Percentiles rank a stretch among this genome's conserved stretches.
Evolutionary conservation across 2,329 filamentous ascomycete species (phyloP).

Genomic region (Fusarium sp.): DNA sequence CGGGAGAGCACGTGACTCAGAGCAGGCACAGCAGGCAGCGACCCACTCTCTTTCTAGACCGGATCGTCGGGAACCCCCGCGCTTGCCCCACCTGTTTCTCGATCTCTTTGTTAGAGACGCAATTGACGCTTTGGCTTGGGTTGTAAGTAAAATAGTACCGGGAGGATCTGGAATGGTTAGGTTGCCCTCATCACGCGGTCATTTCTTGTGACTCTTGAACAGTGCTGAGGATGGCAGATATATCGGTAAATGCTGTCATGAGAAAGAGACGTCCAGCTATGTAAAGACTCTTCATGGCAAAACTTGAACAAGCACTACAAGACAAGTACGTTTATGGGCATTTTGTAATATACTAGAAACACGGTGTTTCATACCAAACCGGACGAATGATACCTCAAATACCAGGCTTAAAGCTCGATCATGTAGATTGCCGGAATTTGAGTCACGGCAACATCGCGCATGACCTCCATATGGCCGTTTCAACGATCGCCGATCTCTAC

Average conservation of each 20-base stretch:
- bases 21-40: neutral
- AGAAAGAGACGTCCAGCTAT: neutral
- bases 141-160: neutral
- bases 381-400: neutral
- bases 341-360: neutral
- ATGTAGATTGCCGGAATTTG: neutral
- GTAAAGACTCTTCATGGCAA: neutral
- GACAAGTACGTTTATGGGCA: neutral
- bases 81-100: constrained; percentile 23
- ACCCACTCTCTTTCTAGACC: constrained; percentile 4
- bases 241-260: neutral
- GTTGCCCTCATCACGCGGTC: neutral
- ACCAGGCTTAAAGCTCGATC: neutral
- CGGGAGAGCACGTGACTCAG: constrained; percentile 48
- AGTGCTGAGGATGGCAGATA: neutral
- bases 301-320: neutral
- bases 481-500: neutral
- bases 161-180: neutral
- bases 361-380: neutral
- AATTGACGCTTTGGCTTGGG: neutral
- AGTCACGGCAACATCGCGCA: neutral
- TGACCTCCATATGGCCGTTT: neutral
- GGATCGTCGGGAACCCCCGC: constrained; percentile 23
- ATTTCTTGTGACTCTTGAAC: neutral
- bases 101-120: neutral